Evolutionary conservation across 768 basidiomycete genomes (phyloP), one percentile per base, ranked within the genome.

Genomic region (Leccinum olivaceopallidum): DNA sequence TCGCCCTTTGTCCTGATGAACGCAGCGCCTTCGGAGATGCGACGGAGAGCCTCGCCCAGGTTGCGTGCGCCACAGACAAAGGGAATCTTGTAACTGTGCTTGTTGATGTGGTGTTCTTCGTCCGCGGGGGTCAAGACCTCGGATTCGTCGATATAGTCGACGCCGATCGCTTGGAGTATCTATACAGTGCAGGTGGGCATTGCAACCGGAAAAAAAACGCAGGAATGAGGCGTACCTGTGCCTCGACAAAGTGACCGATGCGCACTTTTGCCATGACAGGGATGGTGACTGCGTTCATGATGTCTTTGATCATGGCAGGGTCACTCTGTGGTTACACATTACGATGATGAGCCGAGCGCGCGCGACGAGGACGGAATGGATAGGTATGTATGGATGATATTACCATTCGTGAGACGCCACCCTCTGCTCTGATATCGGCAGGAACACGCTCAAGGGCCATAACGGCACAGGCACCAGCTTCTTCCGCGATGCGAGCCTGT

Each of bases 1-100:
- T 92, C 90, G 57, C 94, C 96, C 78, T 98, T 99, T 60, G 96
- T 98, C 66, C 97, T 94, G 77, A 99, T 95, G 83, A 98, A 95
- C 0, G 97, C 94, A 2, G 96, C 96, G 51, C 97, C 97, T 75
- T 99, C 97, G 24, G 92, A 92, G 68, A 99, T 97, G 63, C 97
- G 87, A 44, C 97, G 88, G 6, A 99, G 82, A 4, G 97, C 97
- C 76, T 98, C 95, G 57, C 97, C 97, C 32, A 99, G 85, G 75
- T 96, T 89, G 57, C 92, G 89, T 60, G 94, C 92, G 59, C 97
- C 97, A 67, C 95, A 98, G 3, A 99, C 97, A 69, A 98, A 96
- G 12, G 95, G 95, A 14, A 94, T 83, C 73, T 97, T 97, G 84
- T 89, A 98, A 47, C 83, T 81, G 78, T 97, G 94, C 76, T 99